Evolutionary conservation across 2,329 filamentous ascomycete species (phyloP).

Genomic region (Cladosporium sp.): DNA sequence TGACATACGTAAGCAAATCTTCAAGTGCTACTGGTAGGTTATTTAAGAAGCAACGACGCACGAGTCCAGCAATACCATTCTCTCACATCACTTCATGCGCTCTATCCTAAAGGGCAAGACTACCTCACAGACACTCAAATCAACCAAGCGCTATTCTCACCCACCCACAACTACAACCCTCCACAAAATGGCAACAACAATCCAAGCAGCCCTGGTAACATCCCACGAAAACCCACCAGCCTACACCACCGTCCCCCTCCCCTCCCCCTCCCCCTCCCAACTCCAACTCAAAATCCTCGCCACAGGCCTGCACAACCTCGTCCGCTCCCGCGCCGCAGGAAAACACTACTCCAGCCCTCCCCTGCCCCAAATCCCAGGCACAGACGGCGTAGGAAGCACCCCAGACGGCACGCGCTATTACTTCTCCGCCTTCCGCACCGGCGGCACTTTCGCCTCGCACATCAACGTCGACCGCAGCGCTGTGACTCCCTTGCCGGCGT

Average conservation of each 20-base stretch:
- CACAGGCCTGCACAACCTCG: conserved; percentile 50
- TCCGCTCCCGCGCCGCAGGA: conserved; percentile 50
- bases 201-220: conserved; percentile 38
- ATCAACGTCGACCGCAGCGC: conserved; percentile 40
- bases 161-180: neutral
- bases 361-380: conserved; percentile 50
- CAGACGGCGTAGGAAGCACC: conserved; percentile 49
- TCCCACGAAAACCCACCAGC: conserved; percentile 36
- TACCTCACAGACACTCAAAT: too few species aligned
- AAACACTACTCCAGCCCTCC: conserved; percentile 49
- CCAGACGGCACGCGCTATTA: conserved; percentile 48
- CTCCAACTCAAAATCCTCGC: conserved; percentile 51
- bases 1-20: too few species aligned
- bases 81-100: too few species aligned
- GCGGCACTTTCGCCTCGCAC: conserved; percentile 44
- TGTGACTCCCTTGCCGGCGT: conserved; percentile 40
- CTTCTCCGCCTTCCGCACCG: conserved; percentile 39
- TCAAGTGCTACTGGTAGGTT: too few species aligned
- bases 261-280: conserved; percentile 33
- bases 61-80: too few species aligned
- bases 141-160: too few species aligned
- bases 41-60: too few species aligned
- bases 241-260: conserved; percentile 27
- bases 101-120: too few species aligned
- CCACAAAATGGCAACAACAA: conserved; percentile 17